Base-by-base conservation (phyloP, 352 stramenopile species). In the Phytophthora litchii region DNA sequence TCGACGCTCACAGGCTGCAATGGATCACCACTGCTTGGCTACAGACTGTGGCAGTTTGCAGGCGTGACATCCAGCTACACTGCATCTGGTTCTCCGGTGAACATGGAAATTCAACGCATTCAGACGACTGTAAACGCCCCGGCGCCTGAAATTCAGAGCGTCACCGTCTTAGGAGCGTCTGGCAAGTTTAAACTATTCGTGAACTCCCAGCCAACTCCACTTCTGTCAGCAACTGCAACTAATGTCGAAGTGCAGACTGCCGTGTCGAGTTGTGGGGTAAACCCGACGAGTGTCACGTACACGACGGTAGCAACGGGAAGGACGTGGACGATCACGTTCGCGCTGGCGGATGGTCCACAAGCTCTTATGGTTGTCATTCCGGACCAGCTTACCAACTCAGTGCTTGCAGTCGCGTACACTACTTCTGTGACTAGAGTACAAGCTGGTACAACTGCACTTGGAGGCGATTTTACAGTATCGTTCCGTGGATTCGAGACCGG, bases 11-110 rank as follows among this genome's bases (percentile, higher is more conserved):
- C 86, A 19, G 80, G 80, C 0, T 95, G 85, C 53, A 93, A 86
- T 53, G 86, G 86, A 0, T 86, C 84, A 0, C 83, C 88, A 3
- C 36, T 93, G 13, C 90, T 96, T 6, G 94, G 92, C 0, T 99
- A 98, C 79, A 92, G 91, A 40, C 42, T 99, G 11, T 99, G 97
- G 82, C 74, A 96, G 54, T 99, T 98, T 53, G 58, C 77, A 19
- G 86, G 86, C 0, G 83, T 92, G 19, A 84, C 82, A 19, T 74
- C 80, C 7, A 78, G 76, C 13, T 89, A 87, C 46, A 83, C 86
- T n/a, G 76, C 78, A 17, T 96, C 91, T 17, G 86, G 83, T 3
- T 83, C 80, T 44, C 81, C 91, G 5, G 83, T 94, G 1, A 79
- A 83, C 37, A 70, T 78, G 11, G 94, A 98, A 47, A 83, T 98